Base-by-base conservation (phyloP, 208 protist species). In the Zelonia costaricensis region DNA sequence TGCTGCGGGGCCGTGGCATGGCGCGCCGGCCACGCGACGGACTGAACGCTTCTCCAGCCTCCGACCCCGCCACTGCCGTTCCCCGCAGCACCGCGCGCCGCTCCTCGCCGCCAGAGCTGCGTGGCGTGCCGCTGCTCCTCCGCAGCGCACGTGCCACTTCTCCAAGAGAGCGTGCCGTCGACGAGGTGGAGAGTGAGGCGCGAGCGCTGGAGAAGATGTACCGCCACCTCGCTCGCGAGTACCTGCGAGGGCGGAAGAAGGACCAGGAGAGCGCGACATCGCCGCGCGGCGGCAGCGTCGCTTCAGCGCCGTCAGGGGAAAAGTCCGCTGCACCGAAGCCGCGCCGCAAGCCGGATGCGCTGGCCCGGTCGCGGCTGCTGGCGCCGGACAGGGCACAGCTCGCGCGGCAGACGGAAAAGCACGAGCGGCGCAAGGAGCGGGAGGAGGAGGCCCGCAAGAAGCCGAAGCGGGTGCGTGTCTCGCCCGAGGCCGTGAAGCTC, bases 351-450 rank as follows among this genome's bases (percentile, higher is more conserved):
- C 51, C 63, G 23, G 74, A 86, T 35, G 48, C 64, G 20, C 23
- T 27, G 1, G 77, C 77, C 0, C 53, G 56, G 20, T 46, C 62
- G n/a, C 82, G 85, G 6, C 76, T 94, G 23, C 45, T 72, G 20
- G 22, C 47, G 0, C 63, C 58, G 44, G 65, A 38, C 35, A 70
- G 64, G 31, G 64, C 61, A 10, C 55, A 66, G 44, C 67, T 74
- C 27, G 69, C 76, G 42, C 46, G 70, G 43, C 81, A 83, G 56
- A 18, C 13, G 12, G 66, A 76, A 20, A 89, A 85, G 69, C 86
- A 88, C 54, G 64, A 77, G 36, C 76, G 80, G 45, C 59, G 76
- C 30, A 67, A 58, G 42, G 77, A 60, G 23, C 57, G 80, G 33
- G 60, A 83, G 47, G 52, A 73, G 52, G 55, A 44, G 51, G 64